Evolutionary conservation across 2,329 filamentous ascomycete genomes (phyloP).

Genomic region (Alternaria brassicicola): DNA sequence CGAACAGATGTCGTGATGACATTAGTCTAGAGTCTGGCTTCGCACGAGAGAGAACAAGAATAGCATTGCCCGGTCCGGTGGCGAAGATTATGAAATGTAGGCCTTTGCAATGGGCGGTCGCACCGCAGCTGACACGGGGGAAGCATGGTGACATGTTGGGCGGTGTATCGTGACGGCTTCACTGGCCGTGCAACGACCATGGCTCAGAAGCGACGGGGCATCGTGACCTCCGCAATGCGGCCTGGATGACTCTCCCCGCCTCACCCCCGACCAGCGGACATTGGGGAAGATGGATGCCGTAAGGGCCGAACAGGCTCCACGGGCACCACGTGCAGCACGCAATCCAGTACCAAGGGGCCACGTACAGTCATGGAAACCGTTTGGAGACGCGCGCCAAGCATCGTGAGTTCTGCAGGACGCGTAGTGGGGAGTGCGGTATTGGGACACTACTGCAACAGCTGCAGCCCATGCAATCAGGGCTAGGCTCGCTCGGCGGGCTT

Average conservation of each 20-base stretch:
- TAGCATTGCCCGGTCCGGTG: constrained; percentile 16
- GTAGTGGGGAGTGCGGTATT: constrained; percentile 4
- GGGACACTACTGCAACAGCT: constrained; percentile 10
- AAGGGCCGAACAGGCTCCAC: constrained; percentile 14
- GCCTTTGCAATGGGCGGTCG: constrained; percentile 4
- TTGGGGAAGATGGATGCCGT: not conserved
- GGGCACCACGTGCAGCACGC: constrained; percentile 33
- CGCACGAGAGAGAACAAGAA: not conserved
- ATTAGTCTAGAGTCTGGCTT: not conserved
- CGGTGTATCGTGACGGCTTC: constrained; percentile 30
- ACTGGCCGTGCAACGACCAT: constrained; percentile 5
- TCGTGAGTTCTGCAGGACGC: constrained; percentile 33
- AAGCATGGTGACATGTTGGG: constrained; percentile 35
- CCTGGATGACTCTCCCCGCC: constrained; percentile 12
- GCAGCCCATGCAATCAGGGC: constrained; percentile 5
- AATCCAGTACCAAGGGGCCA: constrained; percentile 34
- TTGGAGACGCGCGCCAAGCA: constrained; percentile 32
- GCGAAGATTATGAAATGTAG: constrained; percentile 26
- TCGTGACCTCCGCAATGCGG: constrained; percentile 12
- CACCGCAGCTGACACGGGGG: constrained; percentile 2
- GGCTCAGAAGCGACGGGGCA: constrained; percentile 25
- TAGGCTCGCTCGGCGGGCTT: constrained; percentile 4
- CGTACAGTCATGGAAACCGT: constrained; percentile 30
- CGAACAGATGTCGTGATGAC: not conserved
- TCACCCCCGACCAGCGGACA: not conserved